Base-by-base conservation (phyloP, 768 basidiomycete genomes). In the Suillus paluster region DNA sequence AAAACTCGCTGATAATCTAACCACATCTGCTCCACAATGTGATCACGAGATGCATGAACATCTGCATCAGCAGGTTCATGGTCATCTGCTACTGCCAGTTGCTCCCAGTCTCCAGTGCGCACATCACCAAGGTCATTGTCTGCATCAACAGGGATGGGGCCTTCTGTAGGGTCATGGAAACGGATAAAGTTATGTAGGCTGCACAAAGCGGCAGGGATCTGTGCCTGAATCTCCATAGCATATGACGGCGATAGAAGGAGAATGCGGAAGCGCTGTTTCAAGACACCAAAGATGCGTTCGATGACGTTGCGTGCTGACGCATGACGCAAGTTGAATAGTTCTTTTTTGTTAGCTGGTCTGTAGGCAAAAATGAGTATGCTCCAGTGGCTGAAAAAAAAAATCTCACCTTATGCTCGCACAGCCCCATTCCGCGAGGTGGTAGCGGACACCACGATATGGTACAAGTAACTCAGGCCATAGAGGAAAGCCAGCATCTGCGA, bases 271-370 rank as follows among this genome's bases (percentile, higher is more conserved):
- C 68, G 59, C n/a, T 63, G 59, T 66, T 79, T 80, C 46, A 75
- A 14, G 6, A 79, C 72, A 58, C 78, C 30, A 30, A 30, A 30
- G 3, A 30, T 30, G 3, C 30, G 30, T 63, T 79, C 77, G 61
- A 80, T 67, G 38, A 78, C 71, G 74, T 80, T 83, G 4, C 69
- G 71, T 52, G 71, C 73, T 61, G 68, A 69, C 12, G 80, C 70
- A 72, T 82, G 79, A 25, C 73, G 68, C 3, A 82, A 70, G 70
- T 81, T 82, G 63, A 73, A 81, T 2, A 82, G 67, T 64, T 83
- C 79, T 67, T 81, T 68, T 49, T 70, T 60, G 50, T 75, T 78
- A 60, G 17, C 48, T 52, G 80, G 79, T 46, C 77, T 44, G 62
- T 23, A 57, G 33, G 23, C 60, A 49, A 61, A 53, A 65, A 36